Percentiles rank a stretch among this genome's conserved stretches.
Evolutionary conservation across 495 filamentous ascomycete species (phyloP).

Genomic region (Aspergillus egyptiacus): DNA sequence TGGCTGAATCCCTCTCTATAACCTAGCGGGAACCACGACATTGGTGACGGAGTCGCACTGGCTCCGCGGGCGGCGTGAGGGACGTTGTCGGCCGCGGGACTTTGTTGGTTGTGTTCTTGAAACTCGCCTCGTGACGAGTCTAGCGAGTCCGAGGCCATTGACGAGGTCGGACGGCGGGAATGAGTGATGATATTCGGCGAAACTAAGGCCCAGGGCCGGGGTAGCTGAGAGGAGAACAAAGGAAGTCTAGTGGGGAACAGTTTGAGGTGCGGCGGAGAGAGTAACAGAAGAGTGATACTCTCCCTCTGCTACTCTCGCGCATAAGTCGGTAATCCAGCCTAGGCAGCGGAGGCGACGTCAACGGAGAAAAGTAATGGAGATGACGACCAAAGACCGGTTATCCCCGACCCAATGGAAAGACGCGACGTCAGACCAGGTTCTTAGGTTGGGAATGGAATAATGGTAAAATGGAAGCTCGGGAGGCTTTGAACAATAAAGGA

Average conservation of each 20-base stretch:
- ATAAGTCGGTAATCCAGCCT: not conserved
- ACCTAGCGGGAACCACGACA: constrained; percentile 69
- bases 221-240: constrained; percentile 13
- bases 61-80: constrained; percentile 39
- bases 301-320: constrained; percentile 22
- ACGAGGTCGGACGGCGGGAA: constrained; percentile 22
- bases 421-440: constrained; percentile 4
- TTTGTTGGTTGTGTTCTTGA: constrained; percentile 36
- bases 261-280: constrained; percentile 18
- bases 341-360: constrained; percentile 12
- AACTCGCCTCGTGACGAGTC: constrained; percentile 27
- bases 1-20: constrained; percentile 88
- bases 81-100: constrained; percentile 36
- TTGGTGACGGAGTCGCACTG: constrained; percentile 29
- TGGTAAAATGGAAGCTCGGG: no score
- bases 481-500: no score
- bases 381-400: constrained; percentile 22
- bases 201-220: constrained; percentile 19
- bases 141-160: constrained; percentile 41
- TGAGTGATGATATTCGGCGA: constrained; percentile 18
- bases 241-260: constrained; percentile 21
- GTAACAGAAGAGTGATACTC: constrained; percentile 18
- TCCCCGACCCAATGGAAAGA: constrained; percentile 12
- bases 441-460: no score
- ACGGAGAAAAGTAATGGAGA: constrained; percentile 10